These are phyloP conservation scores for Cryptococcus sp. DNA, from an alignment of 1,284 basidiomycete genomes.

Conservation along the genomic window DNA sequence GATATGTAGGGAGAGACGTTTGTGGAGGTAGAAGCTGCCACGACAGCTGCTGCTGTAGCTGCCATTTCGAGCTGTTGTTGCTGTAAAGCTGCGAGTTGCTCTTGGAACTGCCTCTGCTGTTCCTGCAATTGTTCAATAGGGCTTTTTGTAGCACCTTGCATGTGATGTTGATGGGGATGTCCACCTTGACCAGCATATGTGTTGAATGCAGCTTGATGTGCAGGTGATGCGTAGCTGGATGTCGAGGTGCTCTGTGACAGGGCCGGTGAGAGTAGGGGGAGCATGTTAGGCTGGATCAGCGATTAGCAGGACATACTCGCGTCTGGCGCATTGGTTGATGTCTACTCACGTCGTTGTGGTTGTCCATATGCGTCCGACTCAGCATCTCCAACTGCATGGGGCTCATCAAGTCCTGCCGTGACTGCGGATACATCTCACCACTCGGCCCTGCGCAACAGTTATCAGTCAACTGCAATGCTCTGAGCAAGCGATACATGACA, in stretches of 20 bases:
- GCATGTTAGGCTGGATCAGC: conserved; percentile 30
- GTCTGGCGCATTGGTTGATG: too few species aligned
- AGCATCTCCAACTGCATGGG: conserved; percentile 50
- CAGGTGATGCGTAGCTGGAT: conserved; percentile 38
- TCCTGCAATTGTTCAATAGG: conserved; percentile 48
- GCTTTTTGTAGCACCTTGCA: conserved; percentile 6
- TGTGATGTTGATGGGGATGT: conserved; percentile 6
- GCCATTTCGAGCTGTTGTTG: conserved; percentile 47
- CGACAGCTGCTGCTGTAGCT: conserved; percentile 45
- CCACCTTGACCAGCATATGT: not conserved
- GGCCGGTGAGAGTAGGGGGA: conserved; percentile 47
- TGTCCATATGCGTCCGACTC: conserved; percentile 31
- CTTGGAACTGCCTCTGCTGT: conserved; percentile 50
- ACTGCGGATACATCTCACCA: conserved; percentile 46
- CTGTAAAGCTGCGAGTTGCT: conserved; percentile 45
- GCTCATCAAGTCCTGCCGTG: conserved; percentile 43
- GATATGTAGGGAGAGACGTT: conserved; percentile 25
- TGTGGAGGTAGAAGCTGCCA: conserved; percentile 30
- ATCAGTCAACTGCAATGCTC: not conserved
- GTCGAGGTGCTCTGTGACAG: conserved; percentile 31
- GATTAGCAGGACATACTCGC: not conserved
- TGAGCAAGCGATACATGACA: not conserved
- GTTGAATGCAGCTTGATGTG: conserved; percentile 22
- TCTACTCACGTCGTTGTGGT: conserved; percentile 41
- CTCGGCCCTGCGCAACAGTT: conserved; percentile 35